phyloP scores from a whole-genome alignment of 2,329 filamentous ascomycete species.

The Neoarthrinium moseri region DNA sequence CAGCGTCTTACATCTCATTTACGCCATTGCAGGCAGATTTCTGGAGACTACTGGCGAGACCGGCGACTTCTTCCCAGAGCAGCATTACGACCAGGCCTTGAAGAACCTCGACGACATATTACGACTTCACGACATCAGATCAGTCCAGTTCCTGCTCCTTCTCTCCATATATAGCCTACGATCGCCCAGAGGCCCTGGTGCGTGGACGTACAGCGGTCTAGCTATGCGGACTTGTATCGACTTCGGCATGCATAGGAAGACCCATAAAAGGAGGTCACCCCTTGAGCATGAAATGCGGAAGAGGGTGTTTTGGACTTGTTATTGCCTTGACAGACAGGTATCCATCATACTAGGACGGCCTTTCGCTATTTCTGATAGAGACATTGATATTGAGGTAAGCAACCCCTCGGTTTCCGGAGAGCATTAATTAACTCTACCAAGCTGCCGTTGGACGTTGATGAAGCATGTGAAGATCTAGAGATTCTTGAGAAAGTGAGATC shows the following conservation, averaged over 20 bases:
- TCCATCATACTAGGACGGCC: constrained; percentile 29
- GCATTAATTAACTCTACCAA: background rate
- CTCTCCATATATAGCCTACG: constrained; percentile 19
- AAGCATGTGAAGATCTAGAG: constrained; percentile 16
- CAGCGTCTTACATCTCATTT: constrained; percentile 25
- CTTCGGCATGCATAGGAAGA: constrained; percentile 20
- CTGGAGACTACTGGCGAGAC: constrained; percentile 27
- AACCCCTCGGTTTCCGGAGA: background rate
- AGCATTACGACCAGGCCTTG: constrained; percentile 17
- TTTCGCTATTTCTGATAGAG: constrained; percentile 27
- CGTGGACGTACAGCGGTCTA: constrained; percentile 19
- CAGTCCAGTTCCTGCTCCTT: constrained; percentile 18
- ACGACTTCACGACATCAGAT: constrained; percentile 16
- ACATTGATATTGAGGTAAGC: constrained; percentile 22
- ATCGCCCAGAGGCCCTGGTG: constrained; percentile 13
- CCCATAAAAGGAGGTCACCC: constrained; percentile 10
- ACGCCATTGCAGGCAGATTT: constrained; percentile 28
- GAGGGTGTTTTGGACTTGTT: constrained; percentile 29
- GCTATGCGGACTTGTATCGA: constrained; percentile 21
- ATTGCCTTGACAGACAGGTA: constrained; percentile 28
- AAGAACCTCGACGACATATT: constrained; percentile 16
- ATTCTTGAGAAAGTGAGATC: constrained; percentile 8
- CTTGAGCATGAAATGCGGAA: constrained; percentile 23
- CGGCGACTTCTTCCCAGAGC: constrained; percentile 15
- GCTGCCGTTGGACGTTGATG: constrained; percentile 27